Percentiles rank a stretch among this genome's conserved stretches.
phyloP scores from a whole-genome alignment of 495 filamentous ascomycete genomes.

The Aspergillus mulundensis region DNA sequence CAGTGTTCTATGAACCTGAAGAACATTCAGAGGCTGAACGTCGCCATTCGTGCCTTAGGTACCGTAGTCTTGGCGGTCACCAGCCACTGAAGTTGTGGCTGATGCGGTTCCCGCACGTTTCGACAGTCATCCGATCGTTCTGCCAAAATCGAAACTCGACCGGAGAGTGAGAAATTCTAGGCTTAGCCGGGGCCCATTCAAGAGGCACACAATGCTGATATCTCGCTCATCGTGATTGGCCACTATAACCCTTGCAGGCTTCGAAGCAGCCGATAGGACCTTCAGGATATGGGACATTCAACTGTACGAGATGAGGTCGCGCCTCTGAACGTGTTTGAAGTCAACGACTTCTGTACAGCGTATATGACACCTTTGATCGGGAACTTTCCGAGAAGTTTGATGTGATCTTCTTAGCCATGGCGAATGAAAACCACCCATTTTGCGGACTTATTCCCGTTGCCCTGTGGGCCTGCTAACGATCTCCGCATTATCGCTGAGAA shows the following conservation, averaged over 20 bases:
- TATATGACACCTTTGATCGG: not conserved
- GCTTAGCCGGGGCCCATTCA: no score
- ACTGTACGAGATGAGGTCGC: no score
- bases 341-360: no score
- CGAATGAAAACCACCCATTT: not conserved
- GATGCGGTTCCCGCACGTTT: not conserved
- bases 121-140: no score
- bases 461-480: slow-evolving; percentile 1
- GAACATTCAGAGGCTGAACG: not conserved
- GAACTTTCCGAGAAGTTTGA: not conserved
- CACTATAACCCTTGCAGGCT: no score
- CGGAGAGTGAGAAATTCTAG: no score
- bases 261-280: not conserved
- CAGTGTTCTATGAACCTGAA: not conserved
- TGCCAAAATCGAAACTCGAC: no score
- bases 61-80: slow-evolving; percentile 2
- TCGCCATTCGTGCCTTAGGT: slow-evolving; percentile 8
- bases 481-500: slow-evolving; percentile 11
- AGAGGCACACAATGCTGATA: not conserved
- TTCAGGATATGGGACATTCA: no score
- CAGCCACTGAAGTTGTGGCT: slow-evolving; percentile 17
- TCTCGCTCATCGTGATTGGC: not conserved
- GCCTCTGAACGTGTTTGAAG: no score
- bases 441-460: slow-evolving; percentile 5
- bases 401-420: not conserved